phyloP scores from a whole-genome alignment of 148 eudicot species.

The Chenopodium suecicum region DNA sequence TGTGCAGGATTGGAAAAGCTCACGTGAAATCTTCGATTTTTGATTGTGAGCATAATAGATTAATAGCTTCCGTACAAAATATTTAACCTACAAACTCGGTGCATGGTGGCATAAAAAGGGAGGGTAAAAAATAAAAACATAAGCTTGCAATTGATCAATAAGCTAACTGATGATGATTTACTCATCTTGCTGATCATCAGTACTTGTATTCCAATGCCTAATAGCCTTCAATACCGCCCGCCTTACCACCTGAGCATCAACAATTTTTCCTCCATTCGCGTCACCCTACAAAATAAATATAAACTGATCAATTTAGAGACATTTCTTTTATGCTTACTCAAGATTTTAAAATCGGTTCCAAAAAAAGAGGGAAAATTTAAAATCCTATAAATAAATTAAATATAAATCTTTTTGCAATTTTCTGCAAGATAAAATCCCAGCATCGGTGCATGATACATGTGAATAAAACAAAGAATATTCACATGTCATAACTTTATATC shows the following conservation, averaged over 20 bases:
- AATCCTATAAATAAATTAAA: neutral
- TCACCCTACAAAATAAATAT: slow-evolving; percentile 39
- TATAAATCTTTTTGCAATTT: neutral
- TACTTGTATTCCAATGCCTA: slow-evolving; percentile 54
- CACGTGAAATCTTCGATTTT: slow-evolving; percentile 38
- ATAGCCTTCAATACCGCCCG: slow-evolving; percentile 64
- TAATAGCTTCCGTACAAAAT: slow-evolving; percentile 10
- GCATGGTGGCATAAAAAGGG: slow-evolving; percentile 10
- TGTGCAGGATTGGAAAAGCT: slow-evolving; percentile 8
- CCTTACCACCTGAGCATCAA: slow-evolving; percentile 58
- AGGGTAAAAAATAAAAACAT: neutral
- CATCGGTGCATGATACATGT: slow-evolving; percentile 35
- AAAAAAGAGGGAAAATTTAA: neutral
- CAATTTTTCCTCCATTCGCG: slow-evolving; percentile 45
- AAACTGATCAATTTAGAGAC: neutral
- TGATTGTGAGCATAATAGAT: slow-evolving; percentile 25
- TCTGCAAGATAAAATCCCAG: slow-evolving; percentile 10
- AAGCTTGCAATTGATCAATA: slow-evolving; percentile 12
- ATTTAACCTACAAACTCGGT: slow-evolving; percentile 20
- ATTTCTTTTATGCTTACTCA: neutral
- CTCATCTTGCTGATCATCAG: slow-evolving; percentile 33
- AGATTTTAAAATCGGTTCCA: neutral
- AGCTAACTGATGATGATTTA: slow-evolving; percentile 13
- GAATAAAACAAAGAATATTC: slow-evolving; percentile 43
- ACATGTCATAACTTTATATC: slow-evolving; percentile 34